Evolutionary conservation across 1,139 yeast genomes (phyloP), one percentile per base, ranked within the genome.

Genomic region (Protomyces macrosporus): DNA sequence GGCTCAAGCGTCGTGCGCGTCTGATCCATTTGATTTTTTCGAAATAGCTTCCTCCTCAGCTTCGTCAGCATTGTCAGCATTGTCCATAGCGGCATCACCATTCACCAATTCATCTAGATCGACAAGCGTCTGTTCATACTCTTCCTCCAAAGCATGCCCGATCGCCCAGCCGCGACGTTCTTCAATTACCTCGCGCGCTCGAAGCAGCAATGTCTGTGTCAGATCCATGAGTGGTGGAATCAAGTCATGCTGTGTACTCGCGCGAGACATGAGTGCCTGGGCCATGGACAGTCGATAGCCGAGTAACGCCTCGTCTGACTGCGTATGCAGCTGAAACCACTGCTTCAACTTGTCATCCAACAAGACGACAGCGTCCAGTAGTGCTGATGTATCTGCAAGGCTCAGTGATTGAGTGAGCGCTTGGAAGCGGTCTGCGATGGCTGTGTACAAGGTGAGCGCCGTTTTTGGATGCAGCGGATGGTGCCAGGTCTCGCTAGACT

Each of bases 71-170:
- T 23, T 2, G 23, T 23, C 23, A 23, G 23, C 23, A 23, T 23
- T 23, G 23, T 23, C 23, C 23, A 23, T 23, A 2, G 23, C 23
- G 23, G 23, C 42, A 12, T 39, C 42, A 30, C 56, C 62, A 34
- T 58, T 40, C n/a, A 58, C 62, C 10, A 58, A 36, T 7, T 52
- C 53, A 34, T 58, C 42, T 42, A 58, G 42, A 16, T 55, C 53
- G 6, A 36, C 33, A 10, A 58, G 52, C 10, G 45, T 14, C 45
- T 58, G 52, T 1, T 58, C 62, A 34, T 40, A 58, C 35, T 58
- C 53, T 35, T 58, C 62, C 36, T 58, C 62, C 45, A 58, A 9
- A 9, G 40, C 62, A 52, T 58, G 62, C 3, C 62, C 62, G 30
- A 58, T 58, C 16, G 40, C 35, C 62, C 62, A 58, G 12, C 45